Base-by-base conservation (phyloP, 108 stramenopile species). In the Conticribra guillardii region DNA sequence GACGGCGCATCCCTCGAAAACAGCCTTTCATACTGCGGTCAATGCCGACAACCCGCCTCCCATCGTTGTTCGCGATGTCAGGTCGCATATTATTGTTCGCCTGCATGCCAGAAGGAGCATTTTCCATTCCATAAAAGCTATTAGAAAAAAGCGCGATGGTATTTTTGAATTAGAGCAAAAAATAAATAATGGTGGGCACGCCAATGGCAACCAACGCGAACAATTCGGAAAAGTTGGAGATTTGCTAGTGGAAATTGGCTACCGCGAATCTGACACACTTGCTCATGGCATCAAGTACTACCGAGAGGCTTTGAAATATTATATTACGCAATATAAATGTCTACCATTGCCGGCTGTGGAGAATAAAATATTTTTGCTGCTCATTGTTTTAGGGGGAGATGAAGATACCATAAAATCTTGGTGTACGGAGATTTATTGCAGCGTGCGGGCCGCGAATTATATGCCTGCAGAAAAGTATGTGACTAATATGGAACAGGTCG, bases 201-300 rank as follows among this genome's bases (percentile, higher is more conserved):
- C n/a, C n/a, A n/a, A n/a, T n/a, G n/a, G n/a, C n/a, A n/a, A n/a
- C n/a, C n/a, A n/a, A n/a, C n/a, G n/a, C n/a, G n/a, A n/a, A 51
- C 4, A 51, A 51, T 4, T 17, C 17, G 4, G 5, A 11, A 17
- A 17, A 51, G 4, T 51, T 21, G 50, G 17, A 21, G 27, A 30
- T 28, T 44, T 41, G 34, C 34, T 61, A 5, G 37, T 61, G 14
- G 29, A 41, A 15, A 30, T 45, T 14, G 62, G 62, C 2, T 63
- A 63, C 22, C 37, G 37, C 11, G 62, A 63, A 17, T 63, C 62
- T 16, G 62, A 63, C 16, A 63, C 62, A 23, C 28, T 63, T 14
- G 23, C 24, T 24, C 21, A 63, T 24, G 62, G 62, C 4, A 16
- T n/a, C 19, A 8, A 41, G 1, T 63, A 63, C 24, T 63, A 63